Percentiles rank a stretch among this genome's conserved stretches.
phyloP scores from a whole-genome alignment of 1,284 basidiomycete genomes.

The Rhodotorula glutinis region DNA sequence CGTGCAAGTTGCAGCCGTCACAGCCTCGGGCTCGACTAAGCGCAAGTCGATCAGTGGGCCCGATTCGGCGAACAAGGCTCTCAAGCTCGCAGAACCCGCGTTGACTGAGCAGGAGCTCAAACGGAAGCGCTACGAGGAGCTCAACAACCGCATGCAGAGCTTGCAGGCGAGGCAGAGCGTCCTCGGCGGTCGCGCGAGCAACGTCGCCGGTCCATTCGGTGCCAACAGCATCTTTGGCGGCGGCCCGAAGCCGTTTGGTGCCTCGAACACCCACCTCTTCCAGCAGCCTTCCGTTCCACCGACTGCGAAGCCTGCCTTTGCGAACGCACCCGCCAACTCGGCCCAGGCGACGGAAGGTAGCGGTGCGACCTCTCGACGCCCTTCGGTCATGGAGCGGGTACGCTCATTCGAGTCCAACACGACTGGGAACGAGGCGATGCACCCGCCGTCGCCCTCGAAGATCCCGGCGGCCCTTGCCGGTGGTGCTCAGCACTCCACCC shows the following conservation, averaged over 20 bases:
- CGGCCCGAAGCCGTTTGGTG: constrained; percentile 3
- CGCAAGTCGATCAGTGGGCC: constrained; percentile 31
- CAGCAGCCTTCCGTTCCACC: not conserved
- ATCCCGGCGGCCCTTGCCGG: constrained; percentile 19
- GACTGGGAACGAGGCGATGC: constrained; percentile 13
- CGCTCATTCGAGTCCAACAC: constrained; percentile 31
- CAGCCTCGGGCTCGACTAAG: constrained; percentile 26
- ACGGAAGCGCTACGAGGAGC: constrained; percentile 18
- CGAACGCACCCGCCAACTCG: not conserved
- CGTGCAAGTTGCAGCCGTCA: constrained; percentile 8
- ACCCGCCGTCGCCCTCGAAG: constrained; percentile 29
- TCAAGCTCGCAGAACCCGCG: constrained; percentile 13
- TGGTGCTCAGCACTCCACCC: constrained; percentile 10
- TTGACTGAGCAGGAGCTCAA: constrained; percentile 11
- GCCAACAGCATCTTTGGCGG: constrained; percentile 5
- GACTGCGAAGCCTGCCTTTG: not conserved
- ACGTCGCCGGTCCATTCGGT: constrained; percentile 10
- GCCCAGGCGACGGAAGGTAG: not conserved
- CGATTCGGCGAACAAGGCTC: constrained; percentile 22
- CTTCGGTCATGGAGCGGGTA: constrained; percentile 38
- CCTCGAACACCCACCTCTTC: constrained; percentile 5
- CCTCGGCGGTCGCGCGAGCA: constrained; percentile 23
- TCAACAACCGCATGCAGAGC: constrained; percentile 25
- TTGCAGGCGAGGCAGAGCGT: constrained; percentile 30
- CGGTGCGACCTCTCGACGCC: constrained; percentile 17